Percentiles rank a stretch among this genome's conserved stretches.
These are phyloP conservation scores for Lentinula edodes DNA, from an alignment of 768 basidiomycete species.

Conservation along the genomic window DNA sequence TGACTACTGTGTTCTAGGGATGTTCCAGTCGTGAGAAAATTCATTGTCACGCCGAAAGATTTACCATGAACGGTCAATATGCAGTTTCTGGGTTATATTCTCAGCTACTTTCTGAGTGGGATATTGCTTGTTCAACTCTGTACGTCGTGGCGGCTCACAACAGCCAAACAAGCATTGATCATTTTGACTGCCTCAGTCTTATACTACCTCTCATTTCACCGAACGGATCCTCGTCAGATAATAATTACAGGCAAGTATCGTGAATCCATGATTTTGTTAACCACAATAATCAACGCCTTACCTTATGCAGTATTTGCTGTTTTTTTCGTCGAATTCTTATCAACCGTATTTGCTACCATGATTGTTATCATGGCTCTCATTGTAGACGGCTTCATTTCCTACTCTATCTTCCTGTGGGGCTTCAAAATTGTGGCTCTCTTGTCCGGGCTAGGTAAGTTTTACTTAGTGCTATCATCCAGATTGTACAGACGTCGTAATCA, in stretches of 20 bases:
- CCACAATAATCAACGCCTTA: background rate
- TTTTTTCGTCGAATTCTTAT: constrained; percentile 12
- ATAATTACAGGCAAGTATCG: background rate
- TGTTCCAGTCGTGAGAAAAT: constrained; percentile 5
- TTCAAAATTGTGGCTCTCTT: constrained; percentile 13
- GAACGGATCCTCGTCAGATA: constrained; percentile 1
- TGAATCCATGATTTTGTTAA: background rate
- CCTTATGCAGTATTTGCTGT: constrained; percentile 10
- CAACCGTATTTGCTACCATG: constrained; percentile 16
- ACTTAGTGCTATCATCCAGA: background rate
- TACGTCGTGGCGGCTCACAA: background rate
- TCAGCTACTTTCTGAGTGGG: constrained; percentile 5
- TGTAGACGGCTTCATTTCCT: constrained; percentile 13
- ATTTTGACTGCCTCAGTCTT: background rate
- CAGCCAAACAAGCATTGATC: background rate
- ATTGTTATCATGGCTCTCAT: constrained; percentile 15
- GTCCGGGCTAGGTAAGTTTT: constrained; percentile 14
- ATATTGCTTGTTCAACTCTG: constrained; percentile 9
- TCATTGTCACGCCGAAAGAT: background rate
- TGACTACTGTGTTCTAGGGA: background rate
- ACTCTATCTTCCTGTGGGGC: constrained; percentile 13
- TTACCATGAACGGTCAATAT: background rate
- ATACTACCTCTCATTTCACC: constrained; percentile 5
- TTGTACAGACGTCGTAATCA: background rate
- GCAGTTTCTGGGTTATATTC: constrained; percentile 9